phyloP scores from a whole-genome alignment of 176 grass and related monocot genomes.

The Carex myosuroides region DNA sequence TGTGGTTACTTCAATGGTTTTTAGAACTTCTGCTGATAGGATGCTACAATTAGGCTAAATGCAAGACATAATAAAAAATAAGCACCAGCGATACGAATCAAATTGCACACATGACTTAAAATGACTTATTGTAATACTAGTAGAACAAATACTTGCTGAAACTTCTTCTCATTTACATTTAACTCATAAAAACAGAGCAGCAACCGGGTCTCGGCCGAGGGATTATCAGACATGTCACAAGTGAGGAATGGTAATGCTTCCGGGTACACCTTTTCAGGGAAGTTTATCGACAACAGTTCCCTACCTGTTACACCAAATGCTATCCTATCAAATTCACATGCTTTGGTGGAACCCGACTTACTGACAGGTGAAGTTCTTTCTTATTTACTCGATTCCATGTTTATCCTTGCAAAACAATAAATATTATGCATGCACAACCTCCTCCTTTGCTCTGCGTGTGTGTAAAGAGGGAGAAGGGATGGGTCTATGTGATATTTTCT shows the following conservation, averaged over 20 bases:
- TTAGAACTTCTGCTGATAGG: background rate
- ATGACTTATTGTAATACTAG: background rate
- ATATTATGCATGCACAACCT: background rate
- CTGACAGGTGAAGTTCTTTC: conserved; percentile 22
- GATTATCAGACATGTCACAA: conserved; percentile 33
- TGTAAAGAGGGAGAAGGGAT: background rate
- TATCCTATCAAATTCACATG: conserved; percentile 41
- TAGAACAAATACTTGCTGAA: conserved; percentile 1
- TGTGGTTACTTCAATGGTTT: background rate
- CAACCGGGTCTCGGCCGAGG: conserved; percentile 34
- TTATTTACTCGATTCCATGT: background rate
- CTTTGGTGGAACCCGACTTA: conserved; percentile 42
- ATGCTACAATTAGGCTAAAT: background rate
- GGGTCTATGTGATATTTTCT: background rate
- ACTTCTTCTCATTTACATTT: background rate
- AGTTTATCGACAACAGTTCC: conserved; percentile 40
- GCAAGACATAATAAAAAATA: background rate
- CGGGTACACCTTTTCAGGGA: conserved; percentile 37
- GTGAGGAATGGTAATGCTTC: conserved; percentile 25
- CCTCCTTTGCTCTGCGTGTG: background rate
- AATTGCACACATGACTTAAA: background rate
- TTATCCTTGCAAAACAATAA: background rate
- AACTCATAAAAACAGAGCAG: conserved; percentile 38
- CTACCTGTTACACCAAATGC: conserved; percentile 29
- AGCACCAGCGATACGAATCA: background rate